phyloP scores from a whole-genome alignment of 768 basidiomycete species.

The Leccinum arenicola region DNA sequence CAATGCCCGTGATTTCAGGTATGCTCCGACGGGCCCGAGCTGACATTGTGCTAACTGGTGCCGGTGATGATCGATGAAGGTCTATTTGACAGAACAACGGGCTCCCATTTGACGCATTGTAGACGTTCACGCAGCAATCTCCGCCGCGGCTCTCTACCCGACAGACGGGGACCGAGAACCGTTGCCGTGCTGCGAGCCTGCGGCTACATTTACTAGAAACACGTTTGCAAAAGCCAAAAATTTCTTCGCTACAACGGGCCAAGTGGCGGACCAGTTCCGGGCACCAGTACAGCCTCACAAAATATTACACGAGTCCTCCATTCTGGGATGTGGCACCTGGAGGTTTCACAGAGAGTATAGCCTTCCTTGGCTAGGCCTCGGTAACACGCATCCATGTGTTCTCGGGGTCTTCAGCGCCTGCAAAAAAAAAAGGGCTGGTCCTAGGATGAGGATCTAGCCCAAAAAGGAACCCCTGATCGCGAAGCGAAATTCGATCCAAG shows the following conservation, averaged over 20 bases:
- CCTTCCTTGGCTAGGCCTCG: slow-evolving; percentile 27
- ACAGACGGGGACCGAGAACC: slow-evolving; percentile 12
- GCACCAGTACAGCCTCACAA: slow-evolving; percentile 20
- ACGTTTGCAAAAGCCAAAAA: slow-evolving; percentile 12
- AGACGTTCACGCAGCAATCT: slow-evolving; percentile 23
- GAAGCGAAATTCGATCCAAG: slow-evolving; percentile 35
- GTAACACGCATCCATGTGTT: slow-evolving; percentile 27
- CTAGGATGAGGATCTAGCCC: slow-evolving; percentile 37
- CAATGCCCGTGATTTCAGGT: neutral
- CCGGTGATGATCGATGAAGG: slow-evolving; percentile 1
- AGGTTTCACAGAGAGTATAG: slow-evolving; percentile 28
- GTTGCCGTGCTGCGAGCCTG: slow-evolving; percentile 4
- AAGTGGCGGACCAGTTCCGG: slow-evolving; percentile 12
- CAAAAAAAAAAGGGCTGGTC: slow-evolving; percentile 21
- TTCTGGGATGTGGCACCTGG: slow-evolving; percentile 13
- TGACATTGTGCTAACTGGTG: slow-evolving; percentile 9
- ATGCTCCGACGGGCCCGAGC: slow-evolving; percentile 24
- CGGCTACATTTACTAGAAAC: slow-evolving; percentile 8
- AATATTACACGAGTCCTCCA: slow-evolving; percentile 17
- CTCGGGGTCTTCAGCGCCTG: slow-evolving; percentile 26
- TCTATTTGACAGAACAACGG: no score
- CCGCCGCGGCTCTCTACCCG: slow-evolving; percentile 20
- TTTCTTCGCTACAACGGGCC: slow-evolving; percentile 13
- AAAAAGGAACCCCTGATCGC: slow-evolving; percentile 47
- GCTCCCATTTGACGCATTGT: no score